Base-by-base conservation (phyloP, 352 stramenopile genomes). In the Globisporangium takayamanum region DNA sequence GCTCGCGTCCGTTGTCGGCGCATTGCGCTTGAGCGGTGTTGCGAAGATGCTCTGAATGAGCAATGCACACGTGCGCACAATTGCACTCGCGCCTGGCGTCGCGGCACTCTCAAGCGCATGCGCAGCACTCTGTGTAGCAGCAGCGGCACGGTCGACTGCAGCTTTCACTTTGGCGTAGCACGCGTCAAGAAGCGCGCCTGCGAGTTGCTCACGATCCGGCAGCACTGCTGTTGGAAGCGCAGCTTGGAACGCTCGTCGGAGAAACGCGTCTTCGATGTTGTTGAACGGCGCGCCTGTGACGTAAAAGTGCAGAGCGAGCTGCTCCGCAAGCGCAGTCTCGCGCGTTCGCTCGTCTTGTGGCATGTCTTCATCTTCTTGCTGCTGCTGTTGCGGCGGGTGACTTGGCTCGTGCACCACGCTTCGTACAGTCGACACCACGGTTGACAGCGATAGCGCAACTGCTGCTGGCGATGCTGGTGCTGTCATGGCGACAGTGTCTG, bases 241-340 rank as follows among this genome's bases (percentile, higher is more conserved):
- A 10, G 59, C 33, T 14, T 26, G 48, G 46, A 73, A 59, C 22
- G 59, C 62, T 11, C 41, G 53, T 10, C 45, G 42, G n/a, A 76
- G 37, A 20, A 67, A 59, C 30, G 50, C 28, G 7, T 71, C 55
- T 11, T 64, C 55, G 1, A 60, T 55, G 48, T 52, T 33, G 6
- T 7, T n/a, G 22, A 67, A 53, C 14, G 61, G 46, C 11, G 56
- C 20, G 37, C 49, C 64, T 1, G 64, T 67, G 25, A 54, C 44
- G 58, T 68, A 72, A 16, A 72, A 61, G 61, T 72, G 63, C 58
- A 75, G 69, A 15, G 68, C 64, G 22, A 73, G 39, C 16, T 55
- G 48, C 33, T 67, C 58, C 2, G 36, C 22, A 20, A 70, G 20
- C 36, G 28, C 26, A 18, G 33, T 39, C 8, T 39, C 33, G 1